phyloP scores from a whole-genome alignment of 768 basidiomycete genomes.

The Brasilioporus rufonigricans region DNA sequence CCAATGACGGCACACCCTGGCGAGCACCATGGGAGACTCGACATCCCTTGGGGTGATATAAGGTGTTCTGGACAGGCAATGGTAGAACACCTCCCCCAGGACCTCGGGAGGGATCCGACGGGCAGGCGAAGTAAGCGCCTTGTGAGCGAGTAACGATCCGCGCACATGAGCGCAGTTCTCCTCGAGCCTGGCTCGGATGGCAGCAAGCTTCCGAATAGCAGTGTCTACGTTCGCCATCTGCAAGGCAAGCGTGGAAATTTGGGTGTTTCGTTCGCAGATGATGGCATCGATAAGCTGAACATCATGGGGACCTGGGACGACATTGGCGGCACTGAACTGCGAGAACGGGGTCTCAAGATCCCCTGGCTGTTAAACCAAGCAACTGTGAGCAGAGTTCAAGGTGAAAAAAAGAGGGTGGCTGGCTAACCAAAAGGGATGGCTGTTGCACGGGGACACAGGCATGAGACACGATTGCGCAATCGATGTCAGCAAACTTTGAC shows the following conservation, averaged over 20 bases:
- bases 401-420: background rate
- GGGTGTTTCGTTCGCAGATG: slow-evolving; percentile 18
- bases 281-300: slow-evolving; percentile 14
- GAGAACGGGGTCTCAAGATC: slow-evolving; percentile 23
- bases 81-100: slow-evolving; percentile 29
- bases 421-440: slow-evolving; percentile 22
- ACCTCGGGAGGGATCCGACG: slow-evolving; percentile 30
- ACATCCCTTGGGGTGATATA: slow-evolving; percentile 24
- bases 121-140: slow-evolving; percentile 20
- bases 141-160: slow-evolving; percentile 23
- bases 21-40: slow-evolving; percentile 27
- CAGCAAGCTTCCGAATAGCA: slow-evolving; percentile 18
- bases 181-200: slow-evolving; percentile 18
- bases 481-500: slow-evolving; percentile 1
- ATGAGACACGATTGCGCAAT: slow-evolving; percentile 37
- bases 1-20: slow-evolving; percentile 31
- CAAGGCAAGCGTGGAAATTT: slow-evolving; percentile 18
- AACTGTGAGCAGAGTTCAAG: background rate
- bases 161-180: slow-evolving; percentile 15
- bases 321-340: slow-evolving; percentile 3
- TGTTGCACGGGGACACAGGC: slow-evolving; percentile 3
- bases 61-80: slow-evolving; percentile 23
- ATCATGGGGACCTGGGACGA: slow-evolving; percentile 16
- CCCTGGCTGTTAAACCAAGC: slow-evolving; percentile 2
- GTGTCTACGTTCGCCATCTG: slow-evolving; percentile 19